A percentile compares a stretch with the other conserved stretches of the same genome.
phyloP scores from a whole-genome alignment of 805 yeast species.

The Ogataea pilisensis region DNA sequence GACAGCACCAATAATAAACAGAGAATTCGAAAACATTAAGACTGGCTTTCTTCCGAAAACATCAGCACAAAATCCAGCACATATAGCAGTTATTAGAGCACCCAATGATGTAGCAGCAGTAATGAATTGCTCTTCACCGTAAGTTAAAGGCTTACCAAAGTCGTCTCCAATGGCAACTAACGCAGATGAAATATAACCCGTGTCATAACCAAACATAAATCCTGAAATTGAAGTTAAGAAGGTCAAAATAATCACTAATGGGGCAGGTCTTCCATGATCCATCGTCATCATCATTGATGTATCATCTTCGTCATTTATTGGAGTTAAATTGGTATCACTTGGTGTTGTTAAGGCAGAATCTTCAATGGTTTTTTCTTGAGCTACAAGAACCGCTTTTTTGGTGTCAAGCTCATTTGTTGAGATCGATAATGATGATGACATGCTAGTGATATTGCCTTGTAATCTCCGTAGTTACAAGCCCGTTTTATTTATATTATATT shows the following conservation, averaged over 20 bases:
- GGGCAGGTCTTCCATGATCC: slow-evolving; percentile 31
- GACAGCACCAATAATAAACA: slow-evolving; percentile 81
- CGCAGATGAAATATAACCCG: slow-evolving; percentile 57
- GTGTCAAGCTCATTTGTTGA: too few relatives aligned
- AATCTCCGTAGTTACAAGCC: too few relatives aligned
- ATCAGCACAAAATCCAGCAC: slow-evolving; percentile 84
- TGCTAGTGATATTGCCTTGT: too few relatives aligned
- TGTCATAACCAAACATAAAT: slow-evolving; percentile 59
- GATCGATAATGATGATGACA: too few relatives aligned
- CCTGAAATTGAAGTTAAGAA: slow-evolving; percentile 52
- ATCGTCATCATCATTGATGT: slow-evolving; percentile 44
- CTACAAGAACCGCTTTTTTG: slow-evolving; percentile 3
- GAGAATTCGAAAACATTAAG: slow-evolving; percentile 65
- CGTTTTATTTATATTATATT: too few relatives aligned
- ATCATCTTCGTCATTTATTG: slow-evolving; percentile 45
- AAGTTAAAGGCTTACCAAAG: slow-evolving; percentile 34
- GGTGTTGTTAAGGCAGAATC: background rate
- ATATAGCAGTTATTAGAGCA: slow-evolving; percentile 73
- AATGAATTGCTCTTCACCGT: slow-evolving; percentile 52
- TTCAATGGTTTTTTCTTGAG: slow-evolving; percentile 3
- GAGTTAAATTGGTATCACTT: slow-evolving; percentile 10
- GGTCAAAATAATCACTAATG: slow-evolving; percentile 42
- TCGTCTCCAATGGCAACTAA: slow-evolving; percentile 49
- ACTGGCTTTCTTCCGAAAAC: slow-evolving; percentile 80
- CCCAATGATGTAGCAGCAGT: slow-evolving; percentile 95